phyloP scores from a whole-genome alignment of 2,329 filamentous ascomycete species.

The Ophiostoma sp. region DNA sequence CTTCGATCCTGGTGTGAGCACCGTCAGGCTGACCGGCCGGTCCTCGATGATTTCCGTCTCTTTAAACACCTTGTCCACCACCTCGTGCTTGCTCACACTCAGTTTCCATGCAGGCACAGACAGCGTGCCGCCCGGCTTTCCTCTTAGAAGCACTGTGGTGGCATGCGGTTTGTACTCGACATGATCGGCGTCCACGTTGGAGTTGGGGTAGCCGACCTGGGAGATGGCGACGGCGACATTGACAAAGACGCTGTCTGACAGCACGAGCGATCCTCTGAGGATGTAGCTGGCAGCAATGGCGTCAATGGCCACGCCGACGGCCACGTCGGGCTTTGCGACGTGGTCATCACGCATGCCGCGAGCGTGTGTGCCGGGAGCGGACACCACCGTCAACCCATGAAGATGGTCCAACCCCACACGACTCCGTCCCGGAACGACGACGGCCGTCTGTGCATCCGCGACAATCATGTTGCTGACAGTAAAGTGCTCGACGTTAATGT shows the following conservation, averaged over 20 bases:
- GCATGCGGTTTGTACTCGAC: not conserved
- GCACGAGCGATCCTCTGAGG: constrained; percentile 59
- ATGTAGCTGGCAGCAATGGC: constrained; percentile 64
- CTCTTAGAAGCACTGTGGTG: no score
- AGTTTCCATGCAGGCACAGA: no score
- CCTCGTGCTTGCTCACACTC: no score
- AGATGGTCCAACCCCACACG: not conserved
- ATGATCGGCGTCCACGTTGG: not conserved
- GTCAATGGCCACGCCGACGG: constrained; percentile 36
- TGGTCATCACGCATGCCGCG: no score
- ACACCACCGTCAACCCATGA: not conserved
- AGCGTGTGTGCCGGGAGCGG: no score
- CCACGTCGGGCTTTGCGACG: no score
- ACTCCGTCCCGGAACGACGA: not conserved
- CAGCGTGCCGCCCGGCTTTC: no score
- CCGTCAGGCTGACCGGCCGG: no score
- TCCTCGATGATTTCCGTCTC: no score
- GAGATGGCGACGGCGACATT: constrained; percentile 37
- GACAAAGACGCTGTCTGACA: constrained; percentile 59
- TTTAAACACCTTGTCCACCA: no score
- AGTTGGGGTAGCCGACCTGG: not conserved
- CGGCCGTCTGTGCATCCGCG: constrained; percentile 61
- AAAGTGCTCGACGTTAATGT: constrained; percentile 70
- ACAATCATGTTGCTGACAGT: constrained; percentile 67
- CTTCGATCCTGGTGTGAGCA: no score